Percentiles rank a stretch among this genome's conserved stretches.
Evolutionary conservation across 2,329 filamentous ascomycete genomes (phyloP).

Genomic region (Fonsecaea erecta): DNA sequence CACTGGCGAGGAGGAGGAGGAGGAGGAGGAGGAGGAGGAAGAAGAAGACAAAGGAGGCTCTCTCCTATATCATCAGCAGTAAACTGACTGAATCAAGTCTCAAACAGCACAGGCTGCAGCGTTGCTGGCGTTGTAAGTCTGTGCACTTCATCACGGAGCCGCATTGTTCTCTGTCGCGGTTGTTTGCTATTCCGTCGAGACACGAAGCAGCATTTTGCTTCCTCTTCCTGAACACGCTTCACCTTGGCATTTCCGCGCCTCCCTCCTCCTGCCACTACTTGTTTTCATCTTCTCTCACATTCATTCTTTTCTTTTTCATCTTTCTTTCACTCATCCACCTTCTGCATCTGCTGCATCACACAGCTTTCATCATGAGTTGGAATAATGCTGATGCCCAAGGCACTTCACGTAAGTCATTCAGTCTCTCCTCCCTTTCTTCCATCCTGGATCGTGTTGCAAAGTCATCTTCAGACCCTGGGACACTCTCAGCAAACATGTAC

Average conservation of each 20-base stretch:
- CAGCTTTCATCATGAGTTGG: conserved; percentile 6
- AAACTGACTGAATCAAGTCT: not conserved
- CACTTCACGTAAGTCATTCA: not conserved
- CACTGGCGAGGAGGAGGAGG: not conserved
- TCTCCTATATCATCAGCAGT: too few species aligned
- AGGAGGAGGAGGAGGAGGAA: too few species aligned
- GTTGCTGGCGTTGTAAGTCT: not conserved
- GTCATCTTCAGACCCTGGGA: not conserved
- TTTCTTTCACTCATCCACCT: not conserved
- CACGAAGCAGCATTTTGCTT: not conserved
- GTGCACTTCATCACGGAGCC: not conserved
- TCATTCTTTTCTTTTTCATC: not conserved
- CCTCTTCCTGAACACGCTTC: not conserved
- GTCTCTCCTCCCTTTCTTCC: not conserved
- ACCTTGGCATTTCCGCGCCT: not conserved
- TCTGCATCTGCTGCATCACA: not conserved
- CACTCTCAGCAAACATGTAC: conserved; percentile 9
- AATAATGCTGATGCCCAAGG: not conserved
- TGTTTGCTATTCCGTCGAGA: not conserved
- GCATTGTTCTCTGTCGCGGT: not conserved
- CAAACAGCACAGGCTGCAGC: not conserved
- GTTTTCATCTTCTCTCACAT: not conserved
- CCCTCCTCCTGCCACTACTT: not conserved
- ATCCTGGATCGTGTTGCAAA: not conserved
- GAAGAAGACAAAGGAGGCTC: too few species aligned